Conservation (phyloP, 2,329 filamentous ascomycete species). For the Aspergillus glaucus region DNA sequence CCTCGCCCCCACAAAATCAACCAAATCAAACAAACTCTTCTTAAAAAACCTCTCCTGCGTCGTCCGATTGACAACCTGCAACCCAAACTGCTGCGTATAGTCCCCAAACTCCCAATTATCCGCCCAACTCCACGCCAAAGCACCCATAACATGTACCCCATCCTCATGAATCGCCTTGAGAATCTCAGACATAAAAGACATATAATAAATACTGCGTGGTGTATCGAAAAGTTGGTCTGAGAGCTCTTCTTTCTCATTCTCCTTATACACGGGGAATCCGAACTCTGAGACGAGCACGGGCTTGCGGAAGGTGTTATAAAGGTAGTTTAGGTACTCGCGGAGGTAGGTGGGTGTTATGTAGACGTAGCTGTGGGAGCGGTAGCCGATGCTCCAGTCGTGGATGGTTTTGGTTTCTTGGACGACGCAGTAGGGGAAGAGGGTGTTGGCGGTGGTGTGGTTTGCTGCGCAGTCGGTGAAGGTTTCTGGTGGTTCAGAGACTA, state of each 20-base stretch:
- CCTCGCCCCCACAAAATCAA: constrained; percentile 42
- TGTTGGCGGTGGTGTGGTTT: constrained; percentile 35
- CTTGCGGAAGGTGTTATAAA: constrained; percentile 53
- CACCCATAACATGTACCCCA: constrained; percentile 49
- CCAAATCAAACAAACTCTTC: constrained; percentile 54
- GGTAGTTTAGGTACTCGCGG: constrained; percentile 49
- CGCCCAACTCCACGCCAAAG: constrained; percentile 48
- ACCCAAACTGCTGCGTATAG: constrained; percentile 47
- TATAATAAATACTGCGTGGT: constrained; percentile 51
- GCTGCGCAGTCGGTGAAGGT: constrained; percentile 45
- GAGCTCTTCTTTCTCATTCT: constrained; percentile 36
- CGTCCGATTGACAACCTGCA: constrained; percentile 52
- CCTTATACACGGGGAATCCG: constrained; percentile 50
- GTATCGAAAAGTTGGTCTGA: constrained; percentile 50
- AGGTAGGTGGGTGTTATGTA: constrained; percentile 48
- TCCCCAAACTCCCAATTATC: constrained; percentile 55
- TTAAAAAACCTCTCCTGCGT: constrained; percentile 48
- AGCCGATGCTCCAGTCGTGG: constrained; percentile 55
- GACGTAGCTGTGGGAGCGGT: constrained; percentile 50
- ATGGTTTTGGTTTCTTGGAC: constrained; percentile 41
- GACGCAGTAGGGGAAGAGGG: constrained; percentile 50
- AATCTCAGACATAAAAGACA: constrained; percentile 49
- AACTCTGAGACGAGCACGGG: constrained; percentile 50
- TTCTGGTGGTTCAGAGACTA: constrained; percentile 44
- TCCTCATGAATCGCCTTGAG: constrained; percentile 53